These are phyloP conservation scores for Plasmopara halstedii DNA, from an alignment of 352 stramenopile genomes.

Conservation along the genomic window DNA sequence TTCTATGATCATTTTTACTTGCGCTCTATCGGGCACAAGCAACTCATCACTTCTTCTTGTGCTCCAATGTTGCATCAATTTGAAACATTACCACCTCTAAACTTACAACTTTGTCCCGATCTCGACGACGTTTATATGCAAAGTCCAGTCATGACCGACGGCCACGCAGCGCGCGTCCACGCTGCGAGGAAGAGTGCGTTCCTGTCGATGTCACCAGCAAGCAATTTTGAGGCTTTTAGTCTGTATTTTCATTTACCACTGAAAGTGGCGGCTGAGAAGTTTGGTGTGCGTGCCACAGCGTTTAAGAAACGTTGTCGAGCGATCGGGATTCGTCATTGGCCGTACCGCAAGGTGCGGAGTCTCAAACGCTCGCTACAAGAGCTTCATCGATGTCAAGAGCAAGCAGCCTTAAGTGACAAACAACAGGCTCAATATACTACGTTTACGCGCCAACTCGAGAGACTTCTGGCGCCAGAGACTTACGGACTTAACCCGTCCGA, in stretches of 20 bases:
- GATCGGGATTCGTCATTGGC: conserved; percentile 68
- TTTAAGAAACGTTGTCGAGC: conserved; percentile 72
- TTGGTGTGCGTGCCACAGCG: conserved; percentile 58
- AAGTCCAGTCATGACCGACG: conserved; percentile 10
- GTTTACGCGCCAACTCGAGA: conserved; percentile 60
- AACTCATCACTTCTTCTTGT: not conserved
- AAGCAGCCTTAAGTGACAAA: conserved; percentile 53
- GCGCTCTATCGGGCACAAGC: conserved; percentile 12
- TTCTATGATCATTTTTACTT: conserved; percentile 14
- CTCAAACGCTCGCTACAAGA: conserved; percentile 62
- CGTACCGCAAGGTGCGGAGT: conserved; percentile 63
- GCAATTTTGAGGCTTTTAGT: conserved; percentile 68
- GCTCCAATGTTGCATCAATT: conserved; percentile 15
- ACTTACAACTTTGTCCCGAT: conserved; percentile 23
- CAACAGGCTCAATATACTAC: conserved; percentile 48
- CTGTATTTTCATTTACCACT: conserved; percentile 61
- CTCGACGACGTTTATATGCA: conserved; percentile 34
- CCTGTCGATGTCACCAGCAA: conserved; percentile 40
- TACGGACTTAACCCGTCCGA: conserved; percentile 63
- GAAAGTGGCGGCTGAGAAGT: conserved; percentile 64
- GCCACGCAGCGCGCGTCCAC: conserved; percentile 19
- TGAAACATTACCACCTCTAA: conserved; percentile 17
- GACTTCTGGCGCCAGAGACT: conserved; percentile 54
- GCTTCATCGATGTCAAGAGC: conserved; percentile 46
- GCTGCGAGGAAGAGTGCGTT: conserved; percentile 41